Evolutionary conservation across 179 eudicot genomes (phyloP).

Genomic region (Spinacia oleracea): DNA sequence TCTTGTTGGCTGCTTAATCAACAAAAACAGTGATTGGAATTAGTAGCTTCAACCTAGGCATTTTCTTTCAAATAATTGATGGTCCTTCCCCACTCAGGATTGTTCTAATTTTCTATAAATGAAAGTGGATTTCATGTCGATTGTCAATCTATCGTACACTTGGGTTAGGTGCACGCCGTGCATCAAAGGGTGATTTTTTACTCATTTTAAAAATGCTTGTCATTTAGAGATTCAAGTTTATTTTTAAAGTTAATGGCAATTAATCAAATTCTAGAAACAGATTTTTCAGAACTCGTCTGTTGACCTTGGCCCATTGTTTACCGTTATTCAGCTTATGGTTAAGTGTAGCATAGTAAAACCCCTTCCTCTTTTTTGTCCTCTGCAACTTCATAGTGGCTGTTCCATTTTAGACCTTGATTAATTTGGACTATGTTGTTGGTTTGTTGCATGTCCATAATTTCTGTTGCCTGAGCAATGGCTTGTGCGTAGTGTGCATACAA

Average conservation of each 20-base stretch:
- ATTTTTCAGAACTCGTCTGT: too few relatives aligned
- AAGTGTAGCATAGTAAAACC: too few relatives aligned
- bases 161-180: too few relatives aligned
- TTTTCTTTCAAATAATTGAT: neutral
- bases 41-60: neutral
- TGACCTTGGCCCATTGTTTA: too few relatives aligned
- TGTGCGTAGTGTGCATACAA: neutral
- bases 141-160: too few relatives aligned
- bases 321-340: too few relatives aligned
- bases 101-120: too few relatives aligned
- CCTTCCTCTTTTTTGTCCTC: too few relatives aligned
- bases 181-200: too few relatives aligned
- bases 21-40: neutral
- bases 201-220: neutral
- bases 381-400: neutral
- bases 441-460: neutral
- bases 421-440: neutral
- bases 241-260: neutral
- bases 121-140: neutral
- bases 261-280: too few relatives aligned
- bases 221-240: neutral
- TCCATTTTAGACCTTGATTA: too few relatives aligned
- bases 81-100: too few relatives aligned
- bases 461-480: neutral
- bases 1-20: neutral